These are phyloP conservation scores for Rhizophagus sp. DNA, from an alignment of 192 early-diverging fungal species.

Conservation along the genomic window DNA sequence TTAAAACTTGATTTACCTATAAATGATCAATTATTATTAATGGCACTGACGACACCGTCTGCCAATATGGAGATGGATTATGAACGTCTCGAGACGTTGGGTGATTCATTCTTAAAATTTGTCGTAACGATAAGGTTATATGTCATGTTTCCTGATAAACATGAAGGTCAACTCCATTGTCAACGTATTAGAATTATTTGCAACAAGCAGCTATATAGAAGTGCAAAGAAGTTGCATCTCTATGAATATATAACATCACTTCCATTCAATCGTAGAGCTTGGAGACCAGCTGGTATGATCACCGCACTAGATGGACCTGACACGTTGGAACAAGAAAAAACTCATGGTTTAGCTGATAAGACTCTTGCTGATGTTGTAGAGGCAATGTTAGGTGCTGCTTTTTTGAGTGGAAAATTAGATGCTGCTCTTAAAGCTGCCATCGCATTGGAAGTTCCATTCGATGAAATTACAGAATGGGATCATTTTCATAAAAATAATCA, in stretches of 20 bases:
- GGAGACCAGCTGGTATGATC: conserved; percentile 54
- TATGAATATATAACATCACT: conserved; percentile 61
- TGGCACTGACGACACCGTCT: conserved; percentile 75
- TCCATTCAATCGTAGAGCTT: conserved; percentile 61
- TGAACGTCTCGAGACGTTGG: conserved; percentile 86
- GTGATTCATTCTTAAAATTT: conserved; percentile 88
- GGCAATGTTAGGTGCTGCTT: conserved; percentile 77
- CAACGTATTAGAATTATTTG: conserved; percentile 72
- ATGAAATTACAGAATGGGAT: conserved; percentile 50
- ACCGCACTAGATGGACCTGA: conserved; percentile 36
- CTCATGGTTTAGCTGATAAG: conserved; percentile 74
- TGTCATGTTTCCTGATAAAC: conserved; percentile 66
- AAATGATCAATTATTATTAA: conserved; percentile 47
- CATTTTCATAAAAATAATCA: conserved; percentile 44
- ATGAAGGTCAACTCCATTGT: conserved; percentile 82
- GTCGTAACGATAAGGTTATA: conserved; percentile 73
- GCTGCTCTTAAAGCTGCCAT: conserved; percentile 57
- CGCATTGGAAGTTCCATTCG: conserved; percentile 57
- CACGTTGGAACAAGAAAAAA: conserved; percentile 20
- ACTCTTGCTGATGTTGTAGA: conserved; percentile 86
- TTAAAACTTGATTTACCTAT: conserved; percentile 42
- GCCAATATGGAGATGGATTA: conserved; percentile 72
- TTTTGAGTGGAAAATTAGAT: conserved; percentile 56
- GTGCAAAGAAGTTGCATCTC: conserved; percentile 54
- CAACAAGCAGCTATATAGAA: conserved; percentile 68